A percentile compares a stretch with the other conserved stretches of the same genome.
phyloP scores from a whole-genome alignment of 2,329 filamentous ascomycete genomes.

The Monosporascus sp. region DNA sequence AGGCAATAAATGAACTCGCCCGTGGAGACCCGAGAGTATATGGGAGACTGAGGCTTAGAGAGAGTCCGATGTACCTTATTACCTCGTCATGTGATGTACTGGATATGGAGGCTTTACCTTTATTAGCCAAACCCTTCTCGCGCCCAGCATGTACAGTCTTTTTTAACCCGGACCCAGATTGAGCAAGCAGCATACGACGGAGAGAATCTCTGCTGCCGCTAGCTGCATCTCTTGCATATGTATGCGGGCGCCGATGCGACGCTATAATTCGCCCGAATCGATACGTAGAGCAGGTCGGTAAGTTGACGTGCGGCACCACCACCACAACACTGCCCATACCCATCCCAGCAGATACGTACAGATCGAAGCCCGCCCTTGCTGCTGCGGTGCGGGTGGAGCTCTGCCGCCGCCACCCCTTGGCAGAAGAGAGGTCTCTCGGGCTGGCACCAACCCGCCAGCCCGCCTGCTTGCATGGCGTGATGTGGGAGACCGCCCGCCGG shows the following conservation, averaged over 20 bases:
- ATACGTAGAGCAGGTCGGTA: slow-evolving; percentile 9
- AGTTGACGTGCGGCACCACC: slow-evolving; percentile 22
- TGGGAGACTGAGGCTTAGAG: too few relatives aligned
- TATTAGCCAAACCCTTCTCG: too few relatives aligned
- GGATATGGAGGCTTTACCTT: too few relatives aligned
- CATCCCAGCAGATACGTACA: not conserved
- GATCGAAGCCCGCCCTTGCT: not conserved
- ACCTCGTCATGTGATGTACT: not conserved
- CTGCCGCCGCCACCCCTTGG: not conserved
- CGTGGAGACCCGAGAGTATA: too few relatives aligned
- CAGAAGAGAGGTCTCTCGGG: not conserved
- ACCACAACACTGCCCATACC: not conserved
- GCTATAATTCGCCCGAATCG: slow-evolving; percentile 18
- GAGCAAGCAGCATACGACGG: not conserved
- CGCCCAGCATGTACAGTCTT: not conserved
- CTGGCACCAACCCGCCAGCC: not conserved
- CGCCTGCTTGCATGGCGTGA: not conserved
- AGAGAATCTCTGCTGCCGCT: not conserved
- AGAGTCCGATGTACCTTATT: not conserved
- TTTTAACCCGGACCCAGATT: not conserved
- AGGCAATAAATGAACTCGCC: not conserved
- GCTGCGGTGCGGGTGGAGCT: slow-evolving; percentile 12
- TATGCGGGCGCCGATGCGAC: slow-evolving; percentile 21
- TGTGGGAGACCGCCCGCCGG: not conserved
- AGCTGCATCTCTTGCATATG: slow-evolving; percentile 30